Evolutionary conservation across 495 filamentous ascomycete genomes (phyloP), one percentile per base, ranked within the genome.

Genomic region (Penicillium manginii): DNA sequence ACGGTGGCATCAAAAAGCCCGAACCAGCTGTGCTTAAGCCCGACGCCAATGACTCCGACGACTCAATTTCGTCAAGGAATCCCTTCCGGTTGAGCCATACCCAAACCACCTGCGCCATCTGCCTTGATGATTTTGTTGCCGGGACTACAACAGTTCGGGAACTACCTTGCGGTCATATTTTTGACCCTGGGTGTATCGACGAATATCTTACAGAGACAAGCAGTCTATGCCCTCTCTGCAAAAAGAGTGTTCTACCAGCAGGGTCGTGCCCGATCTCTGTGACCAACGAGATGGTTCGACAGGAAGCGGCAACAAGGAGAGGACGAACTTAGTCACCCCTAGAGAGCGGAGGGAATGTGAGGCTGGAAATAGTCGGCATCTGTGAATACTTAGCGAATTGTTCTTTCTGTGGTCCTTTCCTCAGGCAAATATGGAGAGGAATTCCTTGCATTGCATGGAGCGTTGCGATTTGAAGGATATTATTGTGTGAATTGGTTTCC

Each of bases 101-200:
- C 18, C 71, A 73, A 70, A 86, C 88, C 0, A 86, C 81, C 6
- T 97, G 93, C 66, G 81, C 87, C 5, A 96, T 97, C 56, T 98
- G 93, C 64, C 82, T 96, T 2, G 91, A 94, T 18, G 83, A 91
- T 57, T 98, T 89, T 68, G 79, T 85, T 22, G 83, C 86, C 17
- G 80, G 81, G 9, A 65, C 69, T 15, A 88, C 91, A 0, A 81
- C 82, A 21, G 90, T 97, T 57, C 88, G 92, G 37, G 90, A 96
- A 70, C 78, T 97, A 4, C 87, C 90, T 0, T 98, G 93, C 61
- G 83, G 88, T 0, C 93, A 98, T 67, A 92, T 97, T 55, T 98
- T 91, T 73, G 92, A 98, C 54, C 86, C 91, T 2, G 86, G 86
- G 42, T 98, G 93, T 69, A 91, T 98, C 62, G 92, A 97, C 67